phyloP scores from a whole-genome alignment of 768 basidiomycete species.

The Suillus spraguei region DNA sequence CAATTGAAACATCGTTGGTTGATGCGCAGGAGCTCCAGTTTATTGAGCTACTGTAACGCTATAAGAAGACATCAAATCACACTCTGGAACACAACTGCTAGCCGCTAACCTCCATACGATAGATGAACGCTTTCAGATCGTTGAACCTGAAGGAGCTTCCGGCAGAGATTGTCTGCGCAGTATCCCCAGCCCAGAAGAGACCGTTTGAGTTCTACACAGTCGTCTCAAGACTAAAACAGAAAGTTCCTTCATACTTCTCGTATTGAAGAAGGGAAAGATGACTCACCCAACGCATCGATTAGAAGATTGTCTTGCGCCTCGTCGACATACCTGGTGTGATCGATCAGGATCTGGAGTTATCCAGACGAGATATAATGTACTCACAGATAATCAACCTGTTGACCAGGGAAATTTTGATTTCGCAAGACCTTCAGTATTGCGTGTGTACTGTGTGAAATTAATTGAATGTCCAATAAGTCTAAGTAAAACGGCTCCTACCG shows the following conservation, averaged over 20 bases:
- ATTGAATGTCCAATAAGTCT: background rate
- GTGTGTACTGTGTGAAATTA: constrained; percentile 47
- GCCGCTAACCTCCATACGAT: constrained; percentile 55
- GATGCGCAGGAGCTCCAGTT: constrained; percentile 17
- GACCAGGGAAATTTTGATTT: constrained; percentile 26
- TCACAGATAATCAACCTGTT: constrained; percentile 58
- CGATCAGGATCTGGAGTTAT: background rate
- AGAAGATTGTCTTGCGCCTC: constrained; percentile 75
- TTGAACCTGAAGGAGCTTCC: constrained; percentile 75
- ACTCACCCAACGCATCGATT: constrained; percentile 60
- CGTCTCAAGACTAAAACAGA: constrained; percentile 52
- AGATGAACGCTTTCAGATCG: constrained; percentile 69
- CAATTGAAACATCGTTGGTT: constrained; percentile 54
- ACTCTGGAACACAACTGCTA: background rate
- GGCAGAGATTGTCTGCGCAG: constrained; percentile 74
- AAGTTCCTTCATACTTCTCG: constrained; percentile 6
- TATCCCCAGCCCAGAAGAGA: constrained; percentile 80
- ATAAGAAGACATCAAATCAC: background rate
- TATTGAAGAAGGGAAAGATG: background rate
- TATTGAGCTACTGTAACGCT: constrained; percentile 23
- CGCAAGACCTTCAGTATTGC: constrained; percentile 41
- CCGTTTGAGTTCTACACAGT: constrained; percentile 62
- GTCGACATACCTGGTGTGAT: constrained; percentile 59
- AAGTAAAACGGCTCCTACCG: constrained; percentile 38
- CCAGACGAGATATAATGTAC: constrained; percentile 20